Evolutionary conservation across 1,284 basidiomycete species (phyloP).

Genomic region (Fomitopsis palustris): DNA sequence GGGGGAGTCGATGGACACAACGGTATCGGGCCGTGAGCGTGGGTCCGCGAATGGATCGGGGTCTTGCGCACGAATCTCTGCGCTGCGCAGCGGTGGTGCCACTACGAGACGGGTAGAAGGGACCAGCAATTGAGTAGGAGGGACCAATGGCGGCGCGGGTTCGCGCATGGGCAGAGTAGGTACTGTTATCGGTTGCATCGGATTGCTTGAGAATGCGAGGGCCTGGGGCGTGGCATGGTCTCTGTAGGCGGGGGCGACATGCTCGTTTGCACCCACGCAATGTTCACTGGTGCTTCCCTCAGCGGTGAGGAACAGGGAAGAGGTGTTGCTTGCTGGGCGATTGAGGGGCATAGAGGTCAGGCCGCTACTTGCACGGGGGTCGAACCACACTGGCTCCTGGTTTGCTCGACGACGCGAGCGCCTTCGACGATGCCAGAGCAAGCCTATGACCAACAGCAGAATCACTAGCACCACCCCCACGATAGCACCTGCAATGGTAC

Average conservation of each 20-base stretch:
- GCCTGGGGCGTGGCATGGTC: background rate
- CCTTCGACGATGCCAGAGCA: background rate
- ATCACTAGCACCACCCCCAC: background rate
- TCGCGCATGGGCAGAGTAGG: too few relatives aligned
- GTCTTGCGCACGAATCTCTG: background rate
- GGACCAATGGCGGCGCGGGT: too few relatives aligned
- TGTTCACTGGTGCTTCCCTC: background rate
- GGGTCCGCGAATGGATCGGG: background rate
- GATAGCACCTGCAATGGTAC: background rate
- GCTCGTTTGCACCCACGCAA: background rate
- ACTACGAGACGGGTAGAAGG: background rate
- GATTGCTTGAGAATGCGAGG: too few relatives aligned
- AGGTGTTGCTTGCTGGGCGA: background rate
- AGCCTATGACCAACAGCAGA: background rate
- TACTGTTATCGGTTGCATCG: too few relatives aligned
- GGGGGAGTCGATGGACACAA: background rate
- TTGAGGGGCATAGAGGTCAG: background rate
- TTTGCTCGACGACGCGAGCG: background rate
- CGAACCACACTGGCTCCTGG: background rate
- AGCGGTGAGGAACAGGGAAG: background rate
- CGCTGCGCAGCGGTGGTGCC: background rate
- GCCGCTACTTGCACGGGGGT: background rate
- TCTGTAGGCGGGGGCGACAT: background rate
- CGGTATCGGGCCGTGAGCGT: background rate
- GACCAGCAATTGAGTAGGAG: background rate